Conservation (phyloP, 305 asterid species). For the Salvia sclarea region DNA sequence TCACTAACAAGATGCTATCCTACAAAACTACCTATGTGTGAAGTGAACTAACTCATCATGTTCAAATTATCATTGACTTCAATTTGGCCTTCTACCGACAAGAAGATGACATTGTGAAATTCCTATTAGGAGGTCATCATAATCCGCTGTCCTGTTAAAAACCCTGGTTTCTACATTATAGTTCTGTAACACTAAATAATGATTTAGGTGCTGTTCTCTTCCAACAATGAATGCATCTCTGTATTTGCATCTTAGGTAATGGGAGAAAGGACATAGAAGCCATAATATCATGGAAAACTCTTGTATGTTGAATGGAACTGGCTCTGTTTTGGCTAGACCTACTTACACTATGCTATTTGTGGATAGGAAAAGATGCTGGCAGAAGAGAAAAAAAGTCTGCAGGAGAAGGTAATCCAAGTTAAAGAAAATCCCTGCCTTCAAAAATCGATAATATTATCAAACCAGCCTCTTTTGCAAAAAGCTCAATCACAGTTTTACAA, state of each 20-base stretch:
- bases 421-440: background rate
- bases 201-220: background rate
- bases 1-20: background rate
- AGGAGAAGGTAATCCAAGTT: constrained; percentile 38
- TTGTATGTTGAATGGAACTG: background rate
- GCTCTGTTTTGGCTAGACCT: background rate
- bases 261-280: background rate
- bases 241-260: background rate
- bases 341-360: constrained; percentile 25
- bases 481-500: background rate
- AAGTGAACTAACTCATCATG: background rate
- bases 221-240: background rate
- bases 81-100: background rate
- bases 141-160: background rate
- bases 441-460: background rate
- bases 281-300: background rate
- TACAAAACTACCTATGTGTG: background rate
- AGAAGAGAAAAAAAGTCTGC: constrained; percentile 43
- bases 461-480: background rate
- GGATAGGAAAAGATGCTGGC: constrained; percentile 46
- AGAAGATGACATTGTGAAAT: background rate
- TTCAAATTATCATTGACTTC: background rate
- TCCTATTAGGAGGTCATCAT: background rate
- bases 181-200: background rate
- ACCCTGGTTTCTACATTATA: background rate